Evolutionary conservation across 306 rosid species (phyloP).

Genomic region (Inga oerstediana): DNA sequence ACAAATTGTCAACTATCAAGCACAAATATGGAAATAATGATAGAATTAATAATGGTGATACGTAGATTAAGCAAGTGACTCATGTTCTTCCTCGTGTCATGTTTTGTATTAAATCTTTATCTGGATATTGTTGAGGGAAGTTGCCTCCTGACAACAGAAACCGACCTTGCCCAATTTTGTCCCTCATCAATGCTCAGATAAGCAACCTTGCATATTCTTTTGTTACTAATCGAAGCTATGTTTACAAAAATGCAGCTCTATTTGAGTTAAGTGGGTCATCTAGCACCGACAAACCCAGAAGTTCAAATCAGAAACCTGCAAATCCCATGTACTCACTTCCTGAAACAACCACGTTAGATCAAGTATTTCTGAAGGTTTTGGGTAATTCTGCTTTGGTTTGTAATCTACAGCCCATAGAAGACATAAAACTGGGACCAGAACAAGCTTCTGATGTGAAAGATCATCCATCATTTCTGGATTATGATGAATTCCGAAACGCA

Average conservation of each 20-base stretch:
- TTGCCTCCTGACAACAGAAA: constrained; percentile 40
- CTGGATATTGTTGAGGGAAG: constrained; percentile 39
- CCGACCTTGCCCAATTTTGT: constrained; percentile 30
- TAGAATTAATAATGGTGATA: neutral
- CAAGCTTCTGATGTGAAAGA: constrained; percentile 38
- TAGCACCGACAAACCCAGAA: constrained; percentile 33
- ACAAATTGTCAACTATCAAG: neutral
- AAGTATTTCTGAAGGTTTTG: constrained; percentile 52
- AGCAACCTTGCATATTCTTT: constrained; percentile 34
- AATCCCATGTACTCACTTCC: constrained; percentile 41
- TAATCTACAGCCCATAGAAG: constrained; percentile 41
- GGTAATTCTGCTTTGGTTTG: constrained; percentile 62
- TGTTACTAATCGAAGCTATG: constrained; percentile 37
- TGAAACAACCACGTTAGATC: constrained; percentile 44
- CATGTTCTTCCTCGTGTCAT: neutral
- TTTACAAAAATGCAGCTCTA: constrained; percentile 42
- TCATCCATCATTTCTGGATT: constrained; percentile 47
- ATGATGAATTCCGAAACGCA: constrained; percentile 52
- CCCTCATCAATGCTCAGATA: constrained; percentile 31
- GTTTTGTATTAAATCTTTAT: neutral
- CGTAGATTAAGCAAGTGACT: neutral
- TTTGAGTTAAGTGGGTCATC: constrained; percentile 50
- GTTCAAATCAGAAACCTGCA: constrained; percentile 34
- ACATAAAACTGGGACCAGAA: constrained; percentile 34
- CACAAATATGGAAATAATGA: neutral